Evolutionary conservation across 371 early-diverging fungal species (phyloP), one percentile per base, ranked within the genome.

Genomic region (Capniomyces stellatus): DNA sequence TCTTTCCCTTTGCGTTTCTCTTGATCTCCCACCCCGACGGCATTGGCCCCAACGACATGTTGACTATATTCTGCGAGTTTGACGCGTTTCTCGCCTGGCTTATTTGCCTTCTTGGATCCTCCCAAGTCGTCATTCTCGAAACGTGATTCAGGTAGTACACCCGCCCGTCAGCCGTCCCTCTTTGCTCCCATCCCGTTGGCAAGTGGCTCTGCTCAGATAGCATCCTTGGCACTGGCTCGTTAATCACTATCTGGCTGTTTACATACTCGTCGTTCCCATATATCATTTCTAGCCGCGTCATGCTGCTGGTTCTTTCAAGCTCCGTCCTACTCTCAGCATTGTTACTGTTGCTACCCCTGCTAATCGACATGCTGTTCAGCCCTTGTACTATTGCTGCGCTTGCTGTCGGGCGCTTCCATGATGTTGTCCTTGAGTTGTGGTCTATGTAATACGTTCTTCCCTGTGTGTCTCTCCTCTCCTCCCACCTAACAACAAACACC

Each of bases 1-100:
- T 85, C 19, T 92, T 70, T 2, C 91, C 92, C 3, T 87, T 87
- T 58, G 79, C 82, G 10, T 91, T 92, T 50, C 89, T 72, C n/a
- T 94, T 80, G 92, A 95, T 95, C 67, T 95, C 95, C 93, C 92
- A 92, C 39, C 92, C 92, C 19, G 88, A 82, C 6, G 96, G 96
- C 53, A 92, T 65, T 19, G 92, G 86, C 0, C 91, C 92, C 2
- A 87, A 67, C 6, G 35, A 35, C 35, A 15, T 35, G 15, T 35
- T 35, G 35, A 39, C 84, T 80, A 8, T 80, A 78, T 0, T 78
- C 75, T 15, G 6, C 15, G 35, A 35, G 15, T 35, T 35, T n/a
- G n/a, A n/a, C n/a, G n/a, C 94, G 54, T 84, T 86, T 63, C 82
- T 83, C 63, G 91, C 95, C 28, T 89, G 75, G 61, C 81, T 83